Evolutionary conservation across 768 basidiomycete species (phyloP).

Genomic region (Collybia nuda): DNA sequence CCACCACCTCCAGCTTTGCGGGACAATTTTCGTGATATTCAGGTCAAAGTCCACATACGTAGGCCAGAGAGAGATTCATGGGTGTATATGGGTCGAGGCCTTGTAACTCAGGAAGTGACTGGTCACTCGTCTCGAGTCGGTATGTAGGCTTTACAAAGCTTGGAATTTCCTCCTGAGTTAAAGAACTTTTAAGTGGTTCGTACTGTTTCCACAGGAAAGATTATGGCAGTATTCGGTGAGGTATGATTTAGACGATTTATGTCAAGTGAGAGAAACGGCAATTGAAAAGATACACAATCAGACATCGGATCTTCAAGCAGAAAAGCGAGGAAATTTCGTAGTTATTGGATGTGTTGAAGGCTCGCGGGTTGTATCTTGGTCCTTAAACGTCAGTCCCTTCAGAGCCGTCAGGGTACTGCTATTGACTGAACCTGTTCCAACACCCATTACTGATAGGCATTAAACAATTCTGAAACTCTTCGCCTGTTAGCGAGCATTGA

Average conservation of each 20-base stretch:
- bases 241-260: constrained; percentile 32
- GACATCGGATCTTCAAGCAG: constrained; percentile 76
- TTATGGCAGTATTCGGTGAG: constrained; percentile 70
- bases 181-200: constrained; percentile 51
- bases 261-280: no score
- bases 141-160: constrained; percentile 33
- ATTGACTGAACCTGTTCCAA: constrained; percentile 8
- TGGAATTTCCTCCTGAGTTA: constrained; percentile 1
- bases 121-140: constrained; percentile 83
- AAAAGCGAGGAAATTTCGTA: constrained; percentile 86
- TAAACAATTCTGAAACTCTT: constrained; percentile 82
- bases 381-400: constrained; percentile 61
- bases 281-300: constrained; percentile 18
- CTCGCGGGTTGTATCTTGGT: constrained; percentile 78
- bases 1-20: constrained; percentile 31
- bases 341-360: constrained; percentile 81
- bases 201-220: constrained; percentile 62
- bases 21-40: constrained; percentile 71
- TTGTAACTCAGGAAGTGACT: constrained; percentile 71
- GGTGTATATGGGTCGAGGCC: constrained; percentile 77
- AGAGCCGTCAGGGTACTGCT: neutral
- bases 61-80: constrained; percentile 78
- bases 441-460: constrained; percentile 45
- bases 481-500: constrained; percentile 82
- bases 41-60: constrained; percentile 84